Evolutionary conservation across 208 protist species (phyloP).

Genomic region (Leishmania mexicana): DNA sequence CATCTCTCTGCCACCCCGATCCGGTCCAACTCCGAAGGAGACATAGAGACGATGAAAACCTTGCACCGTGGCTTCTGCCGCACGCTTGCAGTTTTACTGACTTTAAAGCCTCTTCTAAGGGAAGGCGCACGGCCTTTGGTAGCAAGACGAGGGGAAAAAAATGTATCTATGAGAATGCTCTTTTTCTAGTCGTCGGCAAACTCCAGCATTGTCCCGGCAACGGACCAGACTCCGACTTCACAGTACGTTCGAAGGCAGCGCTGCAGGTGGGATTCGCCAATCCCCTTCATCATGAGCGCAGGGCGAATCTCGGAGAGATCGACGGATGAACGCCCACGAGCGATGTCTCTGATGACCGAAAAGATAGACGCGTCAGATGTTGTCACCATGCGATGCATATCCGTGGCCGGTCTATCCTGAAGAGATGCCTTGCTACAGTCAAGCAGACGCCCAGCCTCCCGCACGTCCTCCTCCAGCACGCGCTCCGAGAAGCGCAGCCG

Average conservation of each 20-base stretch:
- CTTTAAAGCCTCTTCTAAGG: neutral
- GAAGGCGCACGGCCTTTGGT: neutral
- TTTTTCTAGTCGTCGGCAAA: constrained; percentile 60
- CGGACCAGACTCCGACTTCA: constrained; percentile 80
- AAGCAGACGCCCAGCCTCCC: constrained; percentile 87
- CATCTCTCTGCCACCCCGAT: neutral
- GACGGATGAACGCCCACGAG: constrained; percentile 50
- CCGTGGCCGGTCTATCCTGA: constrained; percentile 55
- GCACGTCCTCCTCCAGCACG: constrained; percentile 88
- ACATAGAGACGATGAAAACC: neutral
- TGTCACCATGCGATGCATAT: constrained; percentile 52
- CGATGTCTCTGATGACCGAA: constrained; percentile 82
- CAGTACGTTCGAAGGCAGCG: constrained; percentile 79
- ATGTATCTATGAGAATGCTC: constrained; percentile 6
- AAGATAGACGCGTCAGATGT: constrained; percentile 86
- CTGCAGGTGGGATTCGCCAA: constrained; percentile 79
- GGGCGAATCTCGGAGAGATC: constrained; percentile 73
- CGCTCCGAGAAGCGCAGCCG: constrained; percentile 83
- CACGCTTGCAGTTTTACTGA: neutral
- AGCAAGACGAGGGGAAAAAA: constrained; percentile 8
- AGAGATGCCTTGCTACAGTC: constrained; percentile 89
- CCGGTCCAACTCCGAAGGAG: neutral
- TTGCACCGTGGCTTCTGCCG: neutral
- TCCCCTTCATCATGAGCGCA: constrained; percentile 81
- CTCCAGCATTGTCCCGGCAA: constrained; percentile 68